Conservation (phyloP, 306 rosid genomes). For the Acacia crassicarpa region DNA sequence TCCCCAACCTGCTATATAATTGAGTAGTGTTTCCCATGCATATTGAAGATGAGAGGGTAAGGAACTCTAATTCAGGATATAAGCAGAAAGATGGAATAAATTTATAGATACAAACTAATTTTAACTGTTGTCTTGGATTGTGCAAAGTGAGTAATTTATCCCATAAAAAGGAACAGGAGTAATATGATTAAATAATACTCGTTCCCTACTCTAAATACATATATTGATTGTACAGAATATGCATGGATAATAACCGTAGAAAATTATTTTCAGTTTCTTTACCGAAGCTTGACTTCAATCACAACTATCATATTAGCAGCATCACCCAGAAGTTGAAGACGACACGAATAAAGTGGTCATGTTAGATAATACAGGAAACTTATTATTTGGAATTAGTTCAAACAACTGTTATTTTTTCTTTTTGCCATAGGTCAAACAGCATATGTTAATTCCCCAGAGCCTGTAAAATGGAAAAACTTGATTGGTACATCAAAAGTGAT, state of each 20-base stretch:
- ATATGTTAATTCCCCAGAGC: slow-evolving; percentile 9
- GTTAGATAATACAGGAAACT: background rate
- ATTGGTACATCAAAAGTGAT: slow-evolving; percentile 18
- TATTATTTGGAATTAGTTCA: background rate
- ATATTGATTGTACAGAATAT: slow-evolving; percentile 3
- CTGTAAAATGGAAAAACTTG: slow-evolving; percentile 13
- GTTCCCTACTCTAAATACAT: background rate
- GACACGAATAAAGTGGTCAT: slow-evolving; percentile 3
- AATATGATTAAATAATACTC: slow-evolving; percentile 16
- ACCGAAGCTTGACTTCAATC: background rate
- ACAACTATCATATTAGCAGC: slow-evolving; percentile 4
- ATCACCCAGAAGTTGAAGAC: slow-evolving; percentile 19
- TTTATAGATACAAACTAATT: background rate
- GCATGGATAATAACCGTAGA: slow-evolving; percentile 3
- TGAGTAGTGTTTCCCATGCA: background rate
- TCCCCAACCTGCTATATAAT: background rate
- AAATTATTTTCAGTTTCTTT: background rate
- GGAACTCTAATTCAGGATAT: background rate
- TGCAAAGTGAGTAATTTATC: background rate
- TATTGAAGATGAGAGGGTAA: background rate
- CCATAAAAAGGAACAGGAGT: background rate
- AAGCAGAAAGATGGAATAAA: background rate
- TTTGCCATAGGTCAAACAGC: background rate
- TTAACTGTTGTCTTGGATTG: background rate
- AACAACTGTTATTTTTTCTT: background rate